Base-by-base conservation (phyloP, 441 rosid species). In the Adansonia gregorii region DNA sequence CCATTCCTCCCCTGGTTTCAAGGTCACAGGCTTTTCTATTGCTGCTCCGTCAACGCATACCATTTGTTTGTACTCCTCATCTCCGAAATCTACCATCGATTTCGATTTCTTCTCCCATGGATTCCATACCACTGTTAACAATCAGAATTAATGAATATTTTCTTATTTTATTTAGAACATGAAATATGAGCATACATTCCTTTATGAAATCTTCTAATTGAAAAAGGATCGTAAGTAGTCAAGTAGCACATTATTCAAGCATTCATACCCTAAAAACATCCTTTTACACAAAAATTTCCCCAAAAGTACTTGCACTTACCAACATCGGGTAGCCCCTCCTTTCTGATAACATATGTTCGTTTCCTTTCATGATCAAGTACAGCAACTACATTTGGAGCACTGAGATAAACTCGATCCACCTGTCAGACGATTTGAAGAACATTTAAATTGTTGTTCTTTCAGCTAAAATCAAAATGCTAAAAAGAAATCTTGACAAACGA, bases 61-160 rank as follows among this genome's bases (percentile, higher is more conserved):
- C 97, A 92, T 94, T 71, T 86, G 92, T 76, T 85, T 92, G 81
- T 93, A 94, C 84, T 93, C 98, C 54, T 92, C 98, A 20, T 94
- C 98, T 6, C 98, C 98, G 8, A 93, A 88, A 85, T 93, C 98
- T 8, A 43, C 61, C 87, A 92, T 87, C 72, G 92, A 74, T 82
- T 89, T 94, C 3, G 98, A 84, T 81, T 92, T 92, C 90, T 89
- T 94, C 78, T 93, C 98, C 98, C 98, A 91, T 67, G 97, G 98
- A 87, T 94, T 94, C 97, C 97, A 94, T 8, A 92, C 97, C 87
- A 91, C 97, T 93, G 78, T 56, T 17, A 39, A 41, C 10, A 52
- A 74, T 1, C 56, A 49, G 15, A 19, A 39, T 51, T n/a, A n/a
- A 59, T 59, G 64, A 59, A 8, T 9, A 59, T 0, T 22, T 20